Percentiles rank a stretch among this genome's conserved stretches.
Evolutionary conservation across 768 basidiomycete genomes (phyloP).

Genomic region (Kwoniella pini): DNA sequence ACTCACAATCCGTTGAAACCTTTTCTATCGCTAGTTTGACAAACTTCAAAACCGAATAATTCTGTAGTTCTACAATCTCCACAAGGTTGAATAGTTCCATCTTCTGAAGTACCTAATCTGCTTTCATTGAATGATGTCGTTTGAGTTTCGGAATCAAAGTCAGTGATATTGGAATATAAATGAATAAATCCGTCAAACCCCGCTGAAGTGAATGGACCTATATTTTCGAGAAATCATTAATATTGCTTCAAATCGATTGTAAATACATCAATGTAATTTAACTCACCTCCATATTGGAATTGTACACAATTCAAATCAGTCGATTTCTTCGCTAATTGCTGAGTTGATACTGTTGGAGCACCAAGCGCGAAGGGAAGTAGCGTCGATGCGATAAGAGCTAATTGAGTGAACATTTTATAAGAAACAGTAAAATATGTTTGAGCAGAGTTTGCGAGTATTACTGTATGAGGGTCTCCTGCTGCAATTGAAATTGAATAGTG

Average conservation of each 20-base stretch:
- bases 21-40: conserved; percentile 15
- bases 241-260: too few species aligned
- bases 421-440: background rate
- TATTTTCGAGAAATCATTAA: too few species aligned
- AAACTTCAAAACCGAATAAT: conserved; percentile 30
- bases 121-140: conserved; percentile 21
- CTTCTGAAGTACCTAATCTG: conserved; percentile 9
- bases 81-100: conserved; percentile 24
- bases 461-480: too few species aligned
- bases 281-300: conserved; percentile 23
- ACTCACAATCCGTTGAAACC: conserved; percentile 26
- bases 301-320: conserved; percentile 19
- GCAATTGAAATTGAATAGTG: too few species aligned
- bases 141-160: conserved; percentile 10
- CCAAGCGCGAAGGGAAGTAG: conserved; percentile 5
- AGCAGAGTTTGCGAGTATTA: too few species aligned
- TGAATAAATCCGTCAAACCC: conserved; percentile 24
- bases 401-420: conserved; percentile 7
- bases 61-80: conserved; percentile 30
- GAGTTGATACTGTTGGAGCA: background rate
- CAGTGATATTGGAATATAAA: conserved; percentile 26
- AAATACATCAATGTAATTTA: too few species aligned
- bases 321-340: background rate
- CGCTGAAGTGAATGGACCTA: conserved; percentile 15
- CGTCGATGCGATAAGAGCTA: conserved; percentile 1